A percentile compares a stretch with the other conserved stretches of the same genome.
phyloP scores from a whole-genome alignment of 352 stramenopile species.

The Globisporangium spinosum region DNA sequence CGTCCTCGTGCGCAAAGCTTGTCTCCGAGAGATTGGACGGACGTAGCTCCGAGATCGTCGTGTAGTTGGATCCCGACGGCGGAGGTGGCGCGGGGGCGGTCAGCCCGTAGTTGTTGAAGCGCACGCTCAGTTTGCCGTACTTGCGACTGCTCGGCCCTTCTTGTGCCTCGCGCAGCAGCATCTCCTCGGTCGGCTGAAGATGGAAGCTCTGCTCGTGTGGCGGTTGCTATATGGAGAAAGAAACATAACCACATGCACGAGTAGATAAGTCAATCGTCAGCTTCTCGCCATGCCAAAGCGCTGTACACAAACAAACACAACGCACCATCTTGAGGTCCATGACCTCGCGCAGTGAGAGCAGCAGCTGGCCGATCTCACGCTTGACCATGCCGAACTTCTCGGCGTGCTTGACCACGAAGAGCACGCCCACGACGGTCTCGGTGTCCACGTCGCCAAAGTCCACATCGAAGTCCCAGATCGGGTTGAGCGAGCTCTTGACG shows the following conservation, averaged over 20 bases:
- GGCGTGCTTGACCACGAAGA: constrained; percentile 63
- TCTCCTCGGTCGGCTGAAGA: constrained; percentile 61
- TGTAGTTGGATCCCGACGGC: constrained; percentile 40
- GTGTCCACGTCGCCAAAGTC: constrained; percentile 77
- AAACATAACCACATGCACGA: constrained; percentile 5
- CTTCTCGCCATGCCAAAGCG: not conserved
- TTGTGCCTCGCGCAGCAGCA: constrained; percentile 35
- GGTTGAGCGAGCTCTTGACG: constrained; percentile 72
- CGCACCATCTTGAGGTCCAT: constrained; percentile 71
- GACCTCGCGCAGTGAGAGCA: constrained; percentile 62
- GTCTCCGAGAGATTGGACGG: constrained; percentile 44
- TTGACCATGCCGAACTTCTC: constrained; percentile 75
- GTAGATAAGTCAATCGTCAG: not conserved
- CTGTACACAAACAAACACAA: not conserved
- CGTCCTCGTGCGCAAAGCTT: constrained; percentile 64
- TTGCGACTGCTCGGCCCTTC: constrained; percentile 58
- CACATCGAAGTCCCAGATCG: constrained; percentile 79
- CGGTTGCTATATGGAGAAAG: constrained; percentile 35
- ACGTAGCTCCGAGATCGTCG: constrained; percentile 44
- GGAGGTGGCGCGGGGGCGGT: constrained; percentile 19
- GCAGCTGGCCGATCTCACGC: constrained; percentile 63
- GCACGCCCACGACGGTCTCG: constrained; percentile 59
- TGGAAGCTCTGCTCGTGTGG: constrained; percentile 52
- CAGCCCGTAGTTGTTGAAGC: constrained; percentile 69
- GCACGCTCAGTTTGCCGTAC: constrained; percentile 57